Evolutionary conservation across 164 flowering plant species (phyloP), one percentile per base, ranked within the genome.

Genomic region (Sedum album): DNA sequence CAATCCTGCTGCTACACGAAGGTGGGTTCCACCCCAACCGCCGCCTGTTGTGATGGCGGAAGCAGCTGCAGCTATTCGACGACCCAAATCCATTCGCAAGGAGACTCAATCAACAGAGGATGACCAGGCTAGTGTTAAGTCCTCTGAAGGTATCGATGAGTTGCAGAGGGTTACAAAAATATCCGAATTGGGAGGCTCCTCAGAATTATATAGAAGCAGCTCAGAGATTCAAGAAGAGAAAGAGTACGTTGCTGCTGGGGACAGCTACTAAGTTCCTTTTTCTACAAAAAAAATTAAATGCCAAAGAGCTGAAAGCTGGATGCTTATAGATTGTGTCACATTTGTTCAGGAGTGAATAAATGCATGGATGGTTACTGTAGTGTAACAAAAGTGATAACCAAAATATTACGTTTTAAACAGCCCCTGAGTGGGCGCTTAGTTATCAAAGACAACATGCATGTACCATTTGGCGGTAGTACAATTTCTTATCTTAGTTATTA

Each of bases 21-120:
- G 84, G 4, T 94, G 99, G 99, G 88, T 88, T 41, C 97, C 99
- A 30, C 97, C 99, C 39, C 95, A 81, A 74, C 92, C 91, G 6
- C 99, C 99, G 7, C 89, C 94, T 20, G 84, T 94, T 70, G 86
- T 77, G 60, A 85, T 90, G 86, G 78, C 97, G 11, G 97, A 87
- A 78, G 99, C 99, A 44, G 97, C 87, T 25, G 89, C 79, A 68
- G 99, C 99, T 68, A 94, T 94, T 68, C 76, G 97, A 49, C 85
- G 88, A 60, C 92, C 89, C n/a, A 94, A 91, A 73, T 44, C 84
- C 18, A 2, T 70, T 51, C 57, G 10, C 0, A 44, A 55, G 68
- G 84, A 69, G 65, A 77, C 70, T 66, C 90, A 84, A 44, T 80
- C 63, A 67, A 23, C 69, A 60, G 71, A 65, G 42, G 83, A 78